Evolutionary conservation across 163 green algal species (phyloP), one percentile per base, ranked within the genome.

Genomic region (Chloromonas sp.): DNA sequence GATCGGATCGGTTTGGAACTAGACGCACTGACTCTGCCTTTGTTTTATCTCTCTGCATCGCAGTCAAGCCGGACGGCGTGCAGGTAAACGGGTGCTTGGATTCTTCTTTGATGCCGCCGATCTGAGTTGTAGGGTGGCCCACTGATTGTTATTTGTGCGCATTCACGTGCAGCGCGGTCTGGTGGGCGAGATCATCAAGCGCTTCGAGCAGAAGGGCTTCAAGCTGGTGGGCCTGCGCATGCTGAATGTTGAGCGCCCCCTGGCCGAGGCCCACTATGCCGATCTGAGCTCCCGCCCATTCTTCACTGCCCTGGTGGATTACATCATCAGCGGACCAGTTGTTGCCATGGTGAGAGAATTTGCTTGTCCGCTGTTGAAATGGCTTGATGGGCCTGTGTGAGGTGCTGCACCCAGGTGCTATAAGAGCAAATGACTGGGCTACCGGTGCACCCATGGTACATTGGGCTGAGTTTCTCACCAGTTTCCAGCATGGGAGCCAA

Each of bases 181-280:
- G 59, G 88, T 96, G 3, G 89, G 88, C 77, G 91, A 96, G 83
- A 89, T 96, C 82, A 97, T 98, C 92, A 93, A 92, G 84, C 91
- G 95, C 84, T 98, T 97, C 85, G 95, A 98, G 91, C 88, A 90
- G 85, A 93, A 96, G 85, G 96, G 96, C 86, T 98, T 95, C 92
- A 94, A 86, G 81, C 95, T 98, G 66, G 86, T 89, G 36, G 95
- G 88, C 71, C 88, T 99, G 62, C 97, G 98, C 93, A 85, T 99
- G 71, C 82, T 94, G 83, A 96, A 94, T 79, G 93, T 97, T 58
- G 86, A 94, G 66, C 91, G 91, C 83, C 82, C 86, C n/a, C 90
- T 95, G 61, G 96, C 96, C 5, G 95, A 99, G 93, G 92, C 93
- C 85, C 96, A 99, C 92, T 99, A 99, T 91, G 86, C 91, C 36